These are phyloP conservation scores for Candida morakotiae DNA, from an alignment of 805 yeast genomes.

Conservation along the genomic window DNA sequence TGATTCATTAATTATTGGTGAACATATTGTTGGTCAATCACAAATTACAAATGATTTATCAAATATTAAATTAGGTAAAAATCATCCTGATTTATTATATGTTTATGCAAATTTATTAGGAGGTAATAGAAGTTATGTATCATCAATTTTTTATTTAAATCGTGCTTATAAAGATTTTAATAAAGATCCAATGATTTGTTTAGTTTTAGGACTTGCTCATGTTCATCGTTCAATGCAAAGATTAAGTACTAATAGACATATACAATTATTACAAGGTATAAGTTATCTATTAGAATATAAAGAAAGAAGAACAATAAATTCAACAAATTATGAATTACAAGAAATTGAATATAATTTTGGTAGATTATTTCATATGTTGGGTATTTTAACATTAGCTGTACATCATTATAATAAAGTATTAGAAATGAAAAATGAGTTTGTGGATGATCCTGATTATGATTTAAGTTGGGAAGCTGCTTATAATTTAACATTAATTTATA, in stretches of 20 bases:
- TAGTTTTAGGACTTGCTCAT: slow-evolving; percentile 74
- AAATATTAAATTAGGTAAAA: slow-evolving; percentile 30
- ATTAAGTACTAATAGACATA: slow-evolving; percentile 77
- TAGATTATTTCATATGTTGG: slow-evolving; percentile 78
- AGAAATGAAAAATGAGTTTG: slow-evolving; percentile 26
- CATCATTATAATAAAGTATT: slow-evolving; percentile 70
- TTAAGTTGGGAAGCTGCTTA: slow-evolving; percentile 80
- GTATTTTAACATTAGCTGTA: slow-evolving; percentile 70
- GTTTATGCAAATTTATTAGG: slow-evolving; percentile 79
- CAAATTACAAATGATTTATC: slow-evolving; percentile 56
- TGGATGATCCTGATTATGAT: slow-evolving; percentile 49
- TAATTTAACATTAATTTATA: slow-evolving; percentile 72
- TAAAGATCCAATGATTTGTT: slow-evolving; percentile 73
- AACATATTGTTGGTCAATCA: slow-evolving; percentile 73
- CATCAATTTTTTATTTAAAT: slow-evolving; percentile 74
- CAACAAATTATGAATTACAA: slow-evolving; percentile 51
- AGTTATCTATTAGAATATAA: slow-evolving; percentile 72
- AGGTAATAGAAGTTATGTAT: slow-evolving; percentile 75
- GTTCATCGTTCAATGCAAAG: slow-evolving; percentile 91
- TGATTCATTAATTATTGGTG: slow-evolving; percentile 58
- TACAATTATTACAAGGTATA: slow-evolving; percentile 84
- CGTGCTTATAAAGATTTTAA: slow-evolving; percentile 66
- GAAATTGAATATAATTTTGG: slow-evolving; percentile 85
- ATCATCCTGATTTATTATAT: slow-evolving; percentile 65
- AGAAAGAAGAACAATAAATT: slow-evolving; percentile 41